Conservation (phyloP, 1,284 basidiomycete genomes). For the Heterobasidion parviporum region DNA sequence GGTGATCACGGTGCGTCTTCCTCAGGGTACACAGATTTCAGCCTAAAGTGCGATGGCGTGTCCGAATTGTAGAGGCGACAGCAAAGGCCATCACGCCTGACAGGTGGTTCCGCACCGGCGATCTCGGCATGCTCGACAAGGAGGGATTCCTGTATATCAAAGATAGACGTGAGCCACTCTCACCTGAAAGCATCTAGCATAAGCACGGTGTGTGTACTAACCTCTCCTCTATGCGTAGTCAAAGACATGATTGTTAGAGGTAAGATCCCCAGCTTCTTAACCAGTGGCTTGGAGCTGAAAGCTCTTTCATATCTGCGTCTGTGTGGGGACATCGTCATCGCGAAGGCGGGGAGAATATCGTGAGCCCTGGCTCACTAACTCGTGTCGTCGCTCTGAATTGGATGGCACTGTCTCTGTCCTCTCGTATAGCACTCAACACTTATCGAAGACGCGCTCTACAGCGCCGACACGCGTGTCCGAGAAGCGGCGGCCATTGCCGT, state of each 20-base stretch:
- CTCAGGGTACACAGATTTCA: background rate
- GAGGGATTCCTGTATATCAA: constrained; percentile 63
- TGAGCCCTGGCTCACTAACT: constrained; percentile 16
- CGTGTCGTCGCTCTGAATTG: background rate
- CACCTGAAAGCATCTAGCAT: background rate
- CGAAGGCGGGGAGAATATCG: constrained; percentile 51
- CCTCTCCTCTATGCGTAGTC: constrained; percentile 21
- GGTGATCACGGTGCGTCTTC: constrained; percentile 32
- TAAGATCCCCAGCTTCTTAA: background rate
- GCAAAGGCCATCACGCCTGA: constrained; percentile 43
- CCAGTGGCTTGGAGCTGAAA: background rate
- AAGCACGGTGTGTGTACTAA: background rate
- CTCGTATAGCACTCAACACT: constrained; percentile 40
- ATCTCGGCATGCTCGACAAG: constrained; percentile 46
- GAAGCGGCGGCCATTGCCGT: constrained; percentile 55
- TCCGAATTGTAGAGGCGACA: constrained; percentile 29
- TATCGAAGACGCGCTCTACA: constrained; percentile 61
- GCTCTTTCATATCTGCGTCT: too few relatives aligned
- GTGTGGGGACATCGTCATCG: too few relatives aligned
- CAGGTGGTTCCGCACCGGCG: constrained; percentile 55
- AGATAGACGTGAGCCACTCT: constrained; percentile 40
- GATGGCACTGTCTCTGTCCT: background rate
- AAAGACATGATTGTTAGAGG: constrained; percentile 58
- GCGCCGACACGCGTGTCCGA: constrained; percentile 45
- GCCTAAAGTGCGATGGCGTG: background rate